Base-by-base conservation (phyloP, 2,329 filamentous ascomycete species). In the Ophiostoma sp. region DNA sequence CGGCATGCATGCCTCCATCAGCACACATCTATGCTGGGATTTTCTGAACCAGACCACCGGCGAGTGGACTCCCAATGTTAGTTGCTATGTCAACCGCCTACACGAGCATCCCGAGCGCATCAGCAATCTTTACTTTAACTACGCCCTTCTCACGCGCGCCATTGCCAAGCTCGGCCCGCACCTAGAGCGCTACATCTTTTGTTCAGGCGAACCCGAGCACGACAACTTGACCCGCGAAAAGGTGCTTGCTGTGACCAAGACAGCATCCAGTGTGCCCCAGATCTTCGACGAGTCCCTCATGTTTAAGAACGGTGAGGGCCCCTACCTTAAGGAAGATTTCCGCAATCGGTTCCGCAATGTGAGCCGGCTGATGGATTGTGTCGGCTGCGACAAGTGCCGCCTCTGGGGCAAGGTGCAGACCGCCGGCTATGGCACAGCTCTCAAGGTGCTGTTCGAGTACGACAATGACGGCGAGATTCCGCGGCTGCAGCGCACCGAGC, bases 71-170 rank as follows among this genome's bases (percentile, higher is more conserved):
- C 94, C 93, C 33, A 99, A 99, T 76, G 79, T 96, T 69, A 83
- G 89, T 73, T 99, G 95, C 83, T 99, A 97, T 84, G 88, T 91
- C 77, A 83, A 89, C 44, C 89, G 95, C n/a, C 86, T 99, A 20
- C 92, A 97, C 79, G 83, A 85, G 31, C 88, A 91, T 78, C 93
- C 94, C 0, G 95, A 99, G 75, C 91, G 94, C 72, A 91, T 99
- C 77, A 95, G 94, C 75, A 99, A 99, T 79, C 85, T 99, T 67
- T 99, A 99, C 83, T 99, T 99, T 83, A 98, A 99, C 86, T 99
- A 97, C 77, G 95, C 95, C 0, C 86, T 99, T n/a, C 85, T 99
- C 57, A 90, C 94, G 35, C 91, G 95, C 67, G 95, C 95, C 15
- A 87, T 98, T 57, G 91, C 92, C 69, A 99, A 99, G 81, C 86